Percentiles rank a stretch among this genome's conserved stretches.
Conservation (phyloP, 2,329 filamentous ascomycete species). For the Penicillium palitans region DNA sequence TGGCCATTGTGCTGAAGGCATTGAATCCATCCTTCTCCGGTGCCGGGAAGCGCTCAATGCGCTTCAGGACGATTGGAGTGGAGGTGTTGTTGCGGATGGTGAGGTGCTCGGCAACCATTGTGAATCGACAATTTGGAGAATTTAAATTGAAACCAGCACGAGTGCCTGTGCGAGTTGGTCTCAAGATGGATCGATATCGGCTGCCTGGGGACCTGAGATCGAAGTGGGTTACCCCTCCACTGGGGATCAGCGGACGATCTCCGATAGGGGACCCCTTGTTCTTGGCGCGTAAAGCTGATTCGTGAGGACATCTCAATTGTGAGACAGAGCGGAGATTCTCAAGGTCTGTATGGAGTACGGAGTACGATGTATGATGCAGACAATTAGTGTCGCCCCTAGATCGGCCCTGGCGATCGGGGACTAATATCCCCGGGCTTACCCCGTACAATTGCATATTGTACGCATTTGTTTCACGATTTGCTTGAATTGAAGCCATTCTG, state of each 20-base stretch:
- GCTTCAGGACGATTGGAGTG: slow-evolving; percentile 69
- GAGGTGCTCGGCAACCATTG: slow-evolving; percentile 51
- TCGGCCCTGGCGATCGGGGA: background rate
- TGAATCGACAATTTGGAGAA: slow-evolving; percentile 5
- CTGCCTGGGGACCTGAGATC: slow-evolving; percentile 5
- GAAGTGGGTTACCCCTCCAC: slow-evolving; percentile 19
- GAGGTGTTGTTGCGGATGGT: slow-evolving; percentile 81
- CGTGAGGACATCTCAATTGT: background rate
- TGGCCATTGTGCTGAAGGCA: slow-evolving; percentile 47
- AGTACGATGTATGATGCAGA: background rate
- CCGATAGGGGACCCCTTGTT: slow-evolving; percentile 10
- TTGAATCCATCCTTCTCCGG: slow-evolving; percentile 40
- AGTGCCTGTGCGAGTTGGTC: background rate
- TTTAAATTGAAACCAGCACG: background rate
- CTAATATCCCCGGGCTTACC: background rate
- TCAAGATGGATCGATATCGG: slow-evolving; percentile 2
- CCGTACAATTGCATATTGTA: background rate
- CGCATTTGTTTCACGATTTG: background rate
- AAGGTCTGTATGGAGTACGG: background rate
- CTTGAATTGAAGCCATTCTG: background rate
- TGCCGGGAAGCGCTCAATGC: slow-evolving; percentile 70
- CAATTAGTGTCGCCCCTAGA: background rate
- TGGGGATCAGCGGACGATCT: slow-evolving; percentile 19
- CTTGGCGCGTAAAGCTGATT: slow-evolving; percentile 22
- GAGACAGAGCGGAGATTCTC: slow-evolving; percentile 1